A percentile compares a stretch with the other conserved stretches of the same genome.
phyloP scores from a whole-genome alignment of 148 eudicot species.

The Nyssa sinensis region DNA sequence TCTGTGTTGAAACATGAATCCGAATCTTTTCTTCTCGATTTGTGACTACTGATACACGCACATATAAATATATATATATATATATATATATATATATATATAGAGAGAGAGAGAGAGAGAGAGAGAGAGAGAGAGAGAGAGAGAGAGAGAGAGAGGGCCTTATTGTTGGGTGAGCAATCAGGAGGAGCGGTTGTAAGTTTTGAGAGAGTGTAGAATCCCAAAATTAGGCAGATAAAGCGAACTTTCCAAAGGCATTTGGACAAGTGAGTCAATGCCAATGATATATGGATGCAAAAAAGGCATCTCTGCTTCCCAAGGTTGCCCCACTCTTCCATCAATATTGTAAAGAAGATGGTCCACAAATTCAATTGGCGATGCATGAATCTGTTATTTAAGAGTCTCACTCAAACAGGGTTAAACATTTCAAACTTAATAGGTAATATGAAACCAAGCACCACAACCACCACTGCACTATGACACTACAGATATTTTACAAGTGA shows the following conservation, averaged over 20 bases:
- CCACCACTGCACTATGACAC: no score
- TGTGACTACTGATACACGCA: not conserved
- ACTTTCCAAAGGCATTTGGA: conserved; percentile 41
- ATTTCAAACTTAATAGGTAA: no score
- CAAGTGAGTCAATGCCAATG: conserved; percentile 47
- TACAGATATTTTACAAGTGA: no score
- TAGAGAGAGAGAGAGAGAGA: not conserved
- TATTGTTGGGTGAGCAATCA: no score
- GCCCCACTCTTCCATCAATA: no score
- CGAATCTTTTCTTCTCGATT: conserved; percentile 11
- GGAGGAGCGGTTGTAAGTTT: not conserved
- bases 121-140: not conserved
- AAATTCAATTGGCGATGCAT: not conserved
- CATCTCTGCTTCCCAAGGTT: conserved; percentile 15
- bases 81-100: not conserved
- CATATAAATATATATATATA: not conserved
- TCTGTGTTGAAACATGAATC: conserved; percentile 2
- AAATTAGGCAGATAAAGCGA: conserved; percentile 22
- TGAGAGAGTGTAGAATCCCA: conserved; percentile 21
- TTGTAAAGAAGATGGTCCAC: not conserved
- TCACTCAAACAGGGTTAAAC: no score
- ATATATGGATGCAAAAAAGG: conserved; percentile 34
- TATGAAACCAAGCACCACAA: no score
- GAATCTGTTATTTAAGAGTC: no score
- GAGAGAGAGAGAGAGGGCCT: not conserved